Percentiles rank a stretch among this genome's conserved stretches.
Conservation (phyloP, 768 basidiomycete species). For the Tulasnella sp. region DNA sequence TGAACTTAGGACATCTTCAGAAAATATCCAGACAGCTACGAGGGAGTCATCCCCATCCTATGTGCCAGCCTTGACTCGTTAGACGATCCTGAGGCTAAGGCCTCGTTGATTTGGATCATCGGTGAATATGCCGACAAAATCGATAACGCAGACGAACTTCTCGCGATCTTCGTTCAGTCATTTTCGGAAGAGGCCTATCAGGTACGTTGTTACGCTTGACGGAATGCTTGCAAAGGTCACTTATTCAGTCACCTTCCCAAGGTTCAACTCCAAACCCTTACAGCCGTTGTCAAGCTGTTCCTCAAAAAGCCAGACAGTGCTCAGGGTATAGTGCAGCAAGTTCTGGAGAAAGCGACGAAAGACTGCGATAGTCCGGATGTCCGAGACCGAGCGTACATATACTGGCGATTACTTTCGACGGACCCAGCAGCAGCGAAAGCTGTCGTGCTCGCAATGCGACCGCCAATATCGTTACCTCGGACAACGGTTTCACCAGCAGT, state of each 20-base stretch:
- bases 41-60: slow-evolving; percentile 90
- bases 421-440: slow-evolving; percentile 92
- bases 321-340: slow-evolving; percentile 84
- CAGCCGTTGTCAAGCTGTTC: slow-evolving; percentile 94
- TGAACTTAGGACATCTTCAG: slow-evolving; percentile 82
- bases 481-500: slow-evolving; percentile 81
- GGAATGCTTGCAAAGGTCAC: background rate
- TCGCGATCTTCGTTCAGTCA: slow-evolving; percentile 79
- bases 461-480: slow-evolving; percentile 85
- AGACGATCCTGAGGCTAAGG: slow-evolving; percentile 97
- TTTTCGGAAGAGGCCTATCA: slow-evolving; percentile 92
- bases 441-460: slow-evolving; percentile 83
- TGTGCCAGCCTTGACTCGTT: slow-evolving; percentile 93
- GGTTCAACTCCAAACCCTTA: slow-evolving; percentile 60
- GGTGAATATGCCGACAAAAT: slow-evolving; percentile 98
- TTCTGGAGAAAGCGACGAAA: slow-evolving; percentile 89
- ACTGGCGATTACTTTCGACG: slow-evolving; percentile 90
- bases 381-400: slow-evolving; percentile 93
- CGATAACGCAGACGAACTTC: slow-evolving; percentile 88
- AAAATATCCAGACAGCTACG: slow-evolving; percentile 91
- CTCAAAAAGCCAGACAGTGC: slow-evolving; percentile 89
- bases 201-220: slow-evolving; percentile 35
- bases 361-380: slow-evolving; percentile 97
- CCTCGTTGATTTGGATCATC: slow-evolving; percentile 98
- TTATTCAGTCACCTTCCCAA: slow-evolving; percentile 6